These are phyloP conservation scores for Vaccinium darrowii DNA, from an alignment of 148 eudicot species.

Conservation along the genomic window DNA sequence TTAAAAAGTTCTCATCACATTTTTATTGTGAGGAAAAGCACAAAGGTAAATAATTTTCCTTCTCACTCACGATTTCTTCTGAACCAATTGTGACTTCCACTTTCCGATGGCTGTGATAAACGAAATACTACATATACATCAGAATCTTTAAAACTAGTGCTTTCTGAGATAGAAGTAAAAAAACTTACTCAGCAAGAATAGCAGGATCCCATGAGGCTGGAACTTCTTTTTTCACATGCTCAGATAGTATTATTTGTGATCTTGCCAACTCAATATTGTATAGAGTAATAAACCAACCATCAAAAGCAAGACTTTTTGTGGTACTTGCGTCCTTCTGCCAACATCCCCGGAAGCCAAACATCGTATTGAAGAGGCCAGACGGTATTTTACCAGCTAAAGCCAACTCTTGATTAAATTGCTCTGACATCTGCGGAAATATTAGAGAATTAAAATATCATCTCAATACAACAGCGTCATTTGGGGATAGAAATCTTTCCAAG, in stretches of 20 bases:
- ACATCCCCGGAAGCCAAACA: slow-evolving; percentile 72
- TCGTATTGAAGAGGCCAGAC: slow-evolving; percentile 68
- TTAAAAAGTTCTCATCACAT: neutral
- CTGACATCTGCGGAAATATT: slow-evolving; percentile 69
- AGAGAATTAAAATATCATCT: neutral
- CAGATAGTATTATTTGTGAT: slow-evolving; percentile 61
- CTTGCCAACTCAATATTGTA: slow-evolving; percentile 77
- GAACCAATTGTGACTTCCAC: neutral
- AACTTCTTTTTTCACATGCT: slow-evolving; percentile 74
- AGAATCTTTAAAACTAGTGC: neutral
- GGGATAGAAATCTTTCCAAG: neutral
- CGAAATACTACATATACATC: neutral
- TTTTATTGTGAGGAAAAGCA: neutral
- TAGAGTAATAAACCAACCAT: slow-evolving; percentile 84
- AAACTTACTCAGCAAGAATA: slow-evolving; percentile 81
- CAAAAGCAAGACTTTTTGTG: slow-evolving; percentile 78
- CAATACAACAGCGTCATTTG: neutral
- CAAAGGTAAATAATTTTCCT: neutral
- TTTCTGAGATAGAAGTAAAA: slow-evolving; percentile 8
- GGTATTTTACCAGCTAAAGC: slow-evolving; percentile 92
- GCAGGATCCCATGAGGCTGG: slow-evolving; percentile 90
- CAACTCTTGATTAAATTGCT: slow-evolving; percentile 75
- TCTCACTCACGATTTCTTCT: neutral
- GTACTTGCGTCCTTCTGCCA: slow-evolving; percentile 88
- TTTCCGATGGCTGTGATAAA: neutral